phyloP scores from a whole-genome alignment of 2,329 filamentous ascomycete genomes.

The Thelonectria rubi region DNA sequence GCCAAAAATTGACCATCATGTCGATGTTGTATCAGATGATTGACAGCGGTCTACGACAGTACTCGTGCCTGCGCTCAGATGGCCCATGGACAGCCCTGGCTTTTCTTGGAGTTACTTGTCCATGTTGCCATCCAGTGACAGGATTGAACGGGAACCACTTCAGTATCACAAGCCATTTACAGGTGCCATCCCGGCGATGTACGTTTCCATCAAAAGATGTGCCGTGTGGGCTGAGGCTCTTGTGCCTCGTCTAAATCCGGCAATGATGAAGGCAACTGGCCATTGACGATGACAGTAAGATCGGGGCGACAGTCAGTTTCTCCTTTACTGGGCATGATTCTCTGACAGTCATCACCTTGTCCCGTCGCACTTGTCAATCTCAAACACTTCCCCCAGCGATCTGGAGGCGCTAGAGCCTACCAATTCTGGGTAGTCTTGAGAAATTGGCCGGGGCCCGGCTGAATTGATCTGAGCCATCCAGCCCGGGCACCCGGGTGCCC shows the following conservation, averaged over 20 bases:
- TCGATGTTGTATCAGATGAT: slow-evolving; percentile 24
- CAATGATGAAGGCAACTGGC: slow-evolving; percentile 5
- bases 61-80: neutral
- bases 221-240: slow-evolving; percentile 5
- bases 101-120: neutral
- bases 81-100: neutral
- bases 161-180: slow-evolving; percentile 12
- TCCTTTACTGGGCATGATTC: slow-evolving; percentile 3
- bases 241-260: slow-evolving; percentile 5
- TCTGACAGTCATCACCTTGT: slow-evolving; percentile 15
- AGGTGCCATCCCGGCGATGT: neutral
- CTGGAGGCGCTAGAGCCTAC: slow-evolving; percentile 18
- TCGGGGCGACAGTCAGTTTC: slow-evolving; percentile 2
- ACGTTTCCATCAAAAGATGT: neutral
- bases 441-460: slow-evolving; percentile 7
- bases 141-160: neutral
- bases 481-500: slow-evolving; percentile 5
- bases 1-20: slow-evolving; percentile 15
- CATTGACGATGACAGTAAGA: slow-evolving; percentile 6
- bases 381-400: slow-evolving; percentile 26
- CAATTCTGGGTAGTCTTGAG: slow-evolving; percentile 11
- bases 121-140: neutral
- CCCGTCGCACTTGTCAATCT: slow-evolving; percentile 23
- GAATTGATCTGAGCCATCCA: slow-evolving; percentile 7
- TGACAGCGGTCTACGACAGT: neutral